Evolutionary conservation across 2,329 filamentous ascomycete genomes (phyloP).

Genomic region (Fusarium palustre): DNA sequence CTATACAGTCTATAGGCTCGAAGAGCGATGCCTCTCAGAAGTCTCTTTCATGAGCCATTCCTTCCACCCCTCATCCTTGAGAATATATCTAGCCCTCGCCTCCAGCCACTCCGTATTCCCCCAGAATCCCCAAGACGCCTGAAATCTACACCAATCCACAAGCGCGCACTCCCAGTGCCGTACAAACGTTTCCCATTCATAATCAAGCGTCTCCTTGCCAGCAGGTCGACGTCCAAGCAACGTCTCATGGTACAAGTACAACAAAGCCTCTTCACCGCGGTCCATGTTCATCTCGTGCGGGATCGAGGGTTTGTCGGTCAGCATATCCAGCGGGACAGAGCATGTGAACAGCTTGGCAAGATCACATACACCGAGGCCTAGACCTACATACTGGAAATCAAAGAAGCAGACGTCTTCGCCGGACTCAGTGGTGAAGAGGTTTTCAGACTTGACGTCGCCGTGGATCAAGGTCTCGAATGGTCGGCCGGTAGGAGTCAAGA

Average conservation of each 20-base stretch:
- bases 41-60: slow-evolving; percentile 55
- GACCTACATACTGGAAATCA: slow-evolving; percentile 76
- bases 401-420: slow-evolving; percentile 71
- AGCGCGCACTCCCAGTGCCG: slow-evolving; percentile 75
- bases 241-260: slow-evolving; percentile 61
- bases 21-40: neutral
- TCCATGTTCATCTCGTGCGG: slow-evolving; percentile 60
- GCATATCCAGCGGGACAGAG: slow-evolving; percentile 68
- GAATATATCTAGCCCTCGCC: slow-evolving; percentile 63
- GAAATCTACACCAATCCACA: slow-evolving; percentile 74
- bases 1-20: neutral
- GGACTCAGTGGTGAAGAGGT: slow-evolving; percentile 67
- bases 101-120: slow-evolving; percentile 70
- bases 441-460: slow-evolving; percentile 77
- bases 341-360: slow-evolving; percentile 76
- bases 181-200: slow-evolving; percentile 65
- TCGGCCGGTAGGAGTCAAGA: slow-evolving; percentile 60
- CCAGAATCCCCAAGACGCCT: slow-evolving; percentile 72
- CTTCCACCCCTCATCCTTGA: slow-evolving; percentile 59
- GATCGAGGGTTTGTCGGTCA: slow-evolving; percentile 52
- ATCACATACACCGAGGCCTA: slow-evolving; percentile 74
- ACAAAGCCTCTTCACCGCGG: slow-evolving; percentile 61
- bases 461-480: slow-evolving; percentile 70
- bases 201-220: slow-evolving; percentile 46
- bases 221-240: slow-evolving; percentile 47